phyloP scores from a whole-genome alignment of 805 yeast species.

The Lipomyces starkeyi region DNA sequence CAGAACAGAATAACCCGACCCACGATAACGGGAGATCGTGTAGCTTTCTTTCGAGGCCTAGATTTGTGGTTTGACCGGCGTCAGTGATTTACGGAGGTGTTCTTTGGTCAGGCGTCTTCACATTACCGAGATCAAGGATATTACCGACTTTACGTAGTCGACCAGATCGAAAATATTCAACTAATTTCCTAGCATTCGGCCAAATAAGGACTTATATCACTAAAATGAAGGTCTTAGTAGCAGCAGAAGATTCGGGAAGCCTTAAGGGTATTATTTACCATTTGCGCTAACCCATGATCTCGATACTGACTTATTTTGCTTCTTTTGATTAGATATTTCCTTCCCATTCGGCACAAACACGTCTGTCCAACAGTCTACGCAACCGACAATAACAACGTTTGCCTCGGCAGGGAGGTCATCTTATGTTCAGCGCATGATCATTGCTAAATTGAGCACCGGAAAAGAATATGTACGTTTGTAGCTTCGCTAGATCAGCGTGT shows the following conservation, averaged over 20 bases:
- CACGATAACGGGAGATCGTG: background rate
- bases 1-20: background rate
- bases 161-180: background rate
- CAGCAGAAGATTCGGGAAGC: slow-evolving; percentile 60
- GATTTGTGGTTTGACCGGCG: background rate
- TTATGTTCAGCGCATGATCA: slow-evolving; percentile 34
- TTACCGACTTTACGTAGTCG: background rate
- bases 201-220: background rate
- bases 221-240: slow-evolving; percentile 57
- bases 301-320: background rate
- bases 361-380: slow-evolving; percentile 66
- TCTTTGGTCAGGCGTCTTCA: background rate
- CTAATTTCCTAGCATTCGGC: background rate
- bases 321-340: slow-evolving; percentile 52
- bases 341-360: slow-evolving; percentile 80
- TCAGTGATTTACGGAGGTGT: background rate
- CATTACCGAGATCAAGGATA: background rate
- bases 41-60: background rate
- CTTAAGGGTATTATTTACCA: slow-evolving; percentile 46
- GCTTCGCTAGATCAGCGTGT: background rate
- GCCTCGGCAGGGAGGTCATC: slow-evolving; percentile 48
- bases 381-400: slow-evolving; percentile 62
- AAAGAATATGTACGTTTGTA: slow-evolving; percentile 49
- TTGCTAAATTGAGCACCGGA: slow-evolving; percentile 33
- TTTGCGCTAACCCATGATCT: background rate